These are phyloP conservation scores for Umbellularia californica DNA, from an alignment of 164 flowering plant genomes.

Conservation along the genomic window DNA sequence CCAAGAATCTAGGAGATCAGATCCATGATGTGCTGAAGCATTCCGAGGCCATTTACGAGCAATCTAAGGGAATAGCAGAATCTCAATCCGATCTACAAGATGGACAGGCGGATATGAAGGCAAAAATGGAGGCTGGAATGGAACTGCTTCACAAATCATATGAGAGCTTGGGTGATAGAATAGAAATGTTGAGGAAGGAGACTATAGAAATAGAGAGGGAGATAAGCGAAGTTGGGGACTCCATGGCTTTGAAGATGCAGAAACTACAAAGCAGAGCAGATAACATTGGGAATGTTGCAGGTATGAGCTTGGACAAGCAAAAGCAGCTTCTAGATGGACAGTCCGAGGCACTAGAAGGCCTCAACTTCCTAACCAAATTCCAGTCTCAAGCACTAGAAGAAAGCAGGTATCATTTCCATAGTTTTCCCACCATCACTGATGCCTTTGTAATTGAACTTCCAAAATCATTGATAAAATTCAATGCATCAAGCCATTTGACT, in stretches of 20 bases:
- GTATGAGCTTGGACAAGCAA: slow-evolving; percentile 62
- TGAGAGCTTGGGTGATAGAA: slow-evolving; percentile 45
- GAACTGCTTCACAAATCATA: slow-evolving; percentile 46
- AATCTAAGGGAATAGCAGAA: slow-evolving; percentile 45
- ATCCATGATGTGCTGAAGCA: slow-evolving; percentile 38
- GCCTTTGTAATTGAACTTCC: background rate
- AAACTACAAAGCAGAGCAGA: slow-evolving; percentile 62
- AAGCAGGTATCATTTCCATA: slow-evolving; percentile 55
- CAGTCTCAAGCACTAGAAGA: slow-evolving; percentile 76
- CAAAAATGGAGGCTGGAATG: slow-evolving; percentile 53
- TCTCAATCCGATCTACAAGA: slow-evolving; percentile 55
- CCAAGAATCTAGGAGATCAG: slow-evolving; percentile 40
- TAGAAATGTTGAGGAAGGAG: slow-evolving; percentile 41
- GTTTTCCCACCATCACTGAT: background rate
- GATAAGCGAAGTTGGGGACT: slow-evolving; percentile 49
- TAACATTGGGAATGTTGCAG: slow-evolving; percentile 61
- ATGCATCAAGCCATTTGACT: background rate
- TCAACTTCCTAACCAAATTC: slow-evolving; percentile 45
- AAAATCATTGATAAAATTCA: background rate
- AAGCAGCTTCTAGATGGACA: slow-evolving; percentile 69
- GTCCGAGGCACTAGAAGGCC: slow-evolving; percentile 60
- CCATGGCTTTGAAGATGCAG: slow-evolving; percentile 57
- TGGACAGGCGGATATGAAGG: slow-evolving; percentile 60
- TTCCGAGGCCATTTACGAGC: slow-evolving; percentile 49
- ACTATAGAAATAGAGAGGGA: slow-evolving; percentile 59